These are phyloP conservation scores for Parietichytrium sp. DNA, from an alignment of 108 stramenopile species.

Conservation along the genomic window DNA sequence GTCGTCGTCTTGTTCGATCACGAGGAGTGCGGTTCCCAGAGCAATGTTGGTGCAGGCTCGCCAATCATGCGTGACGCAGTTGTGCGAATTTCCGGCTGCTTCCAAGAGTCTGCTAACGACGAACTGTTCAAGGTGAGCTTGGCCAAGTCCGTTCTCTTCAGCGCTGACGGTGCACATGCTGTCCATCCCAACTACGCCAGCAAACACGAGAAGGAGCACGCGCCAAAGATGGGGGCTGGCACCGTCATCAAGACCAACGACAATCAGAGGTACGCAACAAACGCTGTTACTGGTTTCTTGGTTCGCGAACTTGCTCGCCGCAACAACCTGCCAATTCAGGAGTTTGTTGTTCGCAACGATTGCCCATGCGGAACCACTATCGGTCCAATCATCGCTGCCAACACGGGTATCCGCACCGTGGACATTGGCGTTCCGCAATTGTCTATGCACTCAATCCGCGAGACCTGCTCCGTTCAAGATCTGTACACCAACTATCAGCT, in stretches of 20 bases:
- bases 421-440: constrained; percentile 93
- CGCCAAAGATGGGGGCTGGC: constrained; percentile 85
- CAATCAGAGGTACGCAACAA: constrained; percentile 95
- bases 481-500: neutral
- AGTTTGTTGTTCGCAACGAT: constrained; percentile 88
- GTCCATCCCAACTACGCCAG: constrained; percentile 91
- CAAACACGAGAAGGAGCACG: constrained; percentile 88
- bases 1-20: constrained; percentile 93
- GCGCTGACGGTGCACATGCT: constrained; percentile 92
- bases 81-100: constrained; percentile 70
- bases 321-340: constrained; percentile 73
- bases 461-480: constrained; percentile 70
- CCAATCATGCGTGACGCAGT: constrained; percentile 78
- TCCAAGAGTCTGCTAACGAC: constrained; percentile 56
- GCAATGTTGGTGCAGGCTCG: constrained; percentile 74
- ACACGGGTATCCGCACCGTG: constrained; percentile 86
- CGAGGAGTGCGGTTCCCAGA: constrained; percentile 83
- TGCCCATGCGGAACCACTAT: constrained; percentile 93
- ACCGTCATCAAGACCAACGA: constrained; percentile 95
- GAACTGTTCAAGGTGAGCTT: constrained; percentile 59
- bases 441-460: constrained; percentile 90
- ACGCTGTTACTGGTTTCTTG: constrained; percentile 76
- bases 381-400: constrained; percentile 82
- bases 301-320: constrained; percentile 77
- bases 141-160: constrained; percentile 49